Evolutionary conservation across 208 protist species (phyloP), one percentile per base, ranked within the genome.

Genomic region (Tritrichomonas musculus): DNA sequence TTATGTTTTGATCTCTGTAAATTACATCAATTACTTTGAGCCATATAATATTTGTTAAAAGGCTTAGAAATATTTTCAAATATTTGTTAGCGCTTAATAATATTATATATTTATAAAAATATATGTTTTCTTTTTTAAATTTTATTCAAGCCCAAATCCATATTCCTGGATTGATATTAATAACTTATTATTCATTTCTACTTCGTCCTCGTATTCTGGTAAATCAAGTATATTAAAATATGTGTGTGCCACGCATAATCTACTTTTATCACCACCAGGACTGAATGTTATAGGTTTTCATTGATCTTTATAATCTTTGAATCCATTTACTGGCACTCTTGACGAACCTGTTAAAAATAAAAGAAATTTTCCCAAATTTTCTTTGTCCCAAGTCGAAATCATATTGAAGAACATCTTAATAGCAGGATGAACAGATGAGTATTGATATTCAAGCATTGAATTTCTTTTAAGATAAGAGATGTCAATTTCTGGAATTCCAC

Each of bases 291-390:
- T 95, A 69, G 97, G 96, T 47, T 50, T 25, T 1, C n/a, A n/a
- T n/a, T 20, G 20, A 30, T 82, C 73, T n/a, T 47, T 50, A 9
- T 99, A 95, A 75, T 97, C 96, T 60, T 95, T 95, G 95, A 99
- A 99, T 27, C 98, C 98, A 33, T 97, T 98, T 30, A 99, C 96
- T 25, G 98, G 98, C 33, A 99, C 97, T 94, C 98, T 98, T 27
- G 97, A 98, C 17, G 98, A 98, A 66, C 98, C 98, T 0, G 98
- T 99, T 9, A 98, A 96, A 95, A 99, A 99, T 96, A 99, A 98
- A 30, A 99, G 95, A 14, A 99, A 95, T 84, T 97, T 97, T 0
- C 98, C 97, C 20, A 96, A 93, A 93, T 98, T 97, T 94, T 97
- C 96, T 64, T 93, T 36, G 8, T 44, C 88, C 95, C 98, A 97